A percentile compares a stretch with the other conserved stretches of the same genome.
These are phyloP conservation scores for Zelonia costaricensis DNA, from an alignment of 208 protist genomes.

Conservation along the genomic window DNA sequence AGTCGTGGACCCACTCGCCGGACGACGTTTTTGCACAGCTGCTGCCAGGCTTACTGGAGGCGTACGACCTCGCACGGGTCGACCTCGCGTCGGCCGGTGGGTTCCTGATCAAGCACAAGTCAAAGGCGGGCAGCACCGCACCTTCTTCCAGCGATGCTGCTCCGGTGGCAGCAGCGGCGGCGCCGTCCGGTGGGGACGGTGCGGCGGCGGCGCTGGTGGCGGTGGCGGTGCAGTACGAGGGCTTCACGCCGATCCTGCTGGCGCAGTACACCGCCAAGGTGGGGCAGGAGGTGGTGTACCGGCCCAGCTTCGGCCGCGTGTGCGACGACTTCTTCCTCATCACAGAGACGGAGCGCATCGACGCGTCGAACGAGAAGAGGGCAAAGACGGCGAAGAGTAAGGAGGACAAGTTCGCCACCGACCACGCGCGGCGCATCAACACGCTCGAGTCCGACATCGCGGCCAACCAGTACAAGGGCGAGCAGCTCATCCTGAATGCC, in stretches of 20 bases:
- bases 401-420: constrained; percentile 87
- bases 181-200: background rate
- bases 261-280: constrained; percentile 62
- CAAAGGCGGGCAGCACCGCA: constrained; percentile 7
- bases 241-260: constrained; percentile 92
- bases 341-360: constrained; percentile 88
- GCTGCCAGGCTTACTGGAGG: constrained; percentile 56
- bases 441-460: constrained; percentile 66
- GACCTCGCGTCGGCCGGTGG: constrained; percentile 45
- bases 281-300: constrained; percentile 46
- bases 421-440: constrained; percentile 88
- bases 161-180: background rate
- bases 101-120: constrained; percentile 50
- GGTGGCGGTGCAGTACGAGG: constrained; percentile 70
- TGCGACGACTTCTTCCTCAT: constrained; percentile 95
- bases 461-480: constrained; percentile 67
- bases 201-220: constrained; percentile 10
- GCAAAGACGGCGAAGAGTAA: constrained; percentile 83
- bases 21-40: constrained; percentile 45
- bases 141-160: background rate
- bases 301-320: constrained; percentile 84
- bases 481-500: constrained; percentile 85
- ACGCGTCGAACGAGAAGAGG: constrained; percentile 79
- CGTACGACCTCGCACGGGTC: constrained; percentile 45
- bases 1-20: constrained; percentile 18